Base-by-base conservation (phyloP, 1,284 basidiomycete genomes). In the Earliella scabrosa region DNA sequence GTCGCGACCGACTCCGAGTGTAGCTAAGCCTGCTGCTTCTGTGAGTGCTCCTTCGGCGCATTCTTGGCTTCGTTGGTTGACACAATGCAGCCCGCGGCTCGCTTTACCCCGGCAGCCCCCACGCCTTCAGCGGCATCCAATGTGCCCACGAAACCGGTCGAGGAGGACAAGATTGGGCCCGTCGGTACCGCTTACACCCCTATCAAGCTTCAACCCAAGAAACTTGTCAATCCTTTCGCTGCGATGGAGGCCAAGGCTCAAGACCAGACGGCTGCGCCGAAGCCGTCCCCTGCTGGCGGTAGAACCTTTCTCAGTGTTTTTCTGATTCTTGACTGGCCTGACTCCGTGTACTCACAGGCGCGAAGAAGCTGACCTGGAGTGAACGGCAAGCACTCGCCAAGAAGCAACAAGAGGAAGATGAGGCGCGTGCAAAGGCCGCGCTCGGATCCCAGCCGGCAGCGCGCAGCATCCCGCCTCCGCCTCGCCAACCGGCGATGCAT, bases 171-270 rank as follows among this genome's bases (percentile, higher is more conserved):
- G 14, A 95, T 95, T 64, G 89, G 79, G 1, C 90, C 90, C 2
- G 87, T 92, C 3, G 92, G 93, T 44, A 94, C 93, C 1, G 83
- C 88, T 2, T 97, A 95, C 71, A 91, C 87, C 1, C 95, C 95
- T 1, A 93, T 97, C 58, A 85, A 85, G 52, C 80, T 97, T 6
- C 79, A 86, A n/a, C 95, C 95, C 0, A 92, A 87, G 73, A 97
- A 89, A 72, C 81, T 97, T 40, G 88, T 79, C 60, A 96, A 93
- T 69, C 89, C 93, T 3, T 96, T 95, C 65, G 85, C 83, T 18
- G 80, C 79, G 10, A 79, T 82, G 46, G 80, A 85, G 56, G 76
- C 80, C 40, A 77, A 85, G 54, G 66, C 77, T 66, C 60, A 68
- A 40, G 44, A 76, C 60, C 59, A 70, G 47, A 61, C 61, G 18